phyloP scores from a whole-genome alignment of 2,329 filamentous ascomycete genomes.

The Cladophialophora immunda region DNA sequence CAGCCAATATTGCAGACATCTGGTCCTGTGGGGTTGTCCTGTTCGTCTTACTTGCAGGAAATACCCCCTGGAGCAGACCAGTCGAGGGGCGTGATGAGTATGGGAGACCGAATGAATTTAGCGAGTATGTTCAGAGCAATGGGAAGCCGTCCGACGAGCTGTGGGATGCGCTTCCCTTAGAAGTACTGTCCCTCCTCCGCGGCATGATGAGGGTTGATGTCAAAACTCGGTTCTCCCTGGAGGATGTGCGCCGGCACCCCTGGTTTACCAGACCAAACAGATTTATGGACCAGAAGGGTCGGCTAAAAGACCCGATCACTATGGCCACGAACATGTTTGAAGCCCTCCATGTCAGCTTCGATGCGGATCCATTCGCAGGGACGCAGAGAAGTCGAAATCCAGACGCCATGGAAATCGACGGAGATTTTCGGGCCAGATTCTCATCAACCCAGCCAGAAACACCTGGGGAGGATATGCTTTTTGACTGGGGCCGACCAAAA shows the following conservation, averaged over 20 bases:
- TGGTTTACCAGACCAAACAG: slow-evolving; percentile 90
- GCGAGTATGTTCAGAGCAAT: slow-evolving; percentile 81
- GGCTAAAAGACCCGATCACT: slow-evolving; percentile 77
- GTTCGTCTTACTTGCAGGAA: slow-evolving; percentile 92
- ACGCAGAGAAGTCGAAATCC: slow-evolving; percentile 48
- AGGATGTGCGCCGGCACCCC: slow-evolving; percentile 86
- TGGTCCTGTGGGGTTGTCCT: slow-evolving; percentile 99
- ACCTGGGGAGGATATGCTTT: slow-evolving; percentile 75
- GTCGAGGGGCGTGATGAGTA: slow-evolving; percentile 74
- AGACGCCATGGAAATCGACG: slow-evolving; percentile 76
- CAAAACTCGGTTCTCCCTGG: slow-evolving; percentile 79
- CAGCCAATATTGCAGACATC: slow-evolving; percentile 83
- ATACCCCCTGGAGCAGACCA: slow-evolving; percentile 97
- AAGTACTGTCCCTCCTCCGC: slow-evolving; percentile 81
- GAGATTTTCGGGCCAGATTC: slow-evolving; percentile 60
- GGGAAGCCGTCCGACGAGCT: slow-evolving; percentile 85
- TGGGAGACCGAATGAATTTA: slow-evolving; percentile 69
- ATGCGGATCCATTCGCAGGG: slow-evolving; percentile 67
- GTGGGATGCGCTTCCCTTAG: slow-evolving; percentile 79
- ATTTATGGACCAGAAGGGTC: slow-evolving; percentile 77
- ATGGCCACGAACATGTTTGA: slow-evolving; percentile 97
- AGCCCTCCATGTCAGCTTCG: slow-evolving; percentile 87
- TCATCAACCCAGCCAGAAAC: slow-evolving; percentile 88
- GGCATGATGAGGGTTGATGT: slow-evolving; percentile 92
- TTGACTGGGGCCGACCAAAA: slow-evolving; percentile 86